Base-by-base conservation (phyloP, 768 basidiomycete species). In the Filobasidium wieringae region DNA sequence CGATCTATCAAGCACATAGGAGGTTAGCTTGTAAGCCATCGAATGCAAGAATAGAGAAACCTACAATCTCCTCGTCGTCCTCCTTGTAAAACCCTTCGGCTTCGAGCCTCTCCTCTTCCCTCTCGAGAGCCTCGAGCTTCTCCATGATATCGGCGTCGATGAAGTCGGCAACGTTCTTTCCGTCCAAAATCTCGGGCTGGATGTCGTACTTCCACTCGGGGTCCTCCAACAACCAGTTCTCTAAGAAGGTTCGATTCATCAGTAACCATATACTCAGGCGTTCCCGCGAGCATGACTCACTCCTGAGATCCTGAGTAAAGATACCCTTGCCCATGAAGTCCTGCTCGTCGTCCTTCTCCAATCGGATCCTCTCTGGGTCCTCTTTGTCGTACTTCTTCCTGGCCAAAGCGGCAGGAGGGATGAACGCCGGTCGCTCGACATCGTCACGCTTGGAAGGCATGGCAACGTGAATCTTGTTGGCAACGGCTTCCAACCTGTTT, bases 101-200 rank as follows among this genome's bases (percentile, higher is more conserved):
- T 72, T 89, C 79, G n/a, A 99, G 80, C 64, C 81, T 82, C 74
- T 93, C 93, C 74, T 99, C 95, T 72, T 97, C 95, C 17, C 88
- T 82, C 75, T 99, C 93, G 57, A 99, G 82, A 12, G 90, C 93
- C 68, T 96, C 93, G 47, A 99, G 84, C 76, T 91, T 93, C 75
- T 92, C 92, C 19, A 83, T 84, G 60, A 99, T 97, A 68, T 99
- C 95, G 22, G 90, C 86, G 74, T 97, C 93, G 73, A 97, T 87
- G 62, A 99, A 99, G 78, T 99, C 95, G 24, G 92, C 93, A 53
- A 97, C 77, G 77, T 99, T 99, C 81, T 96, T 96, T 76, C 95
- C 95, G 64, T 96, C 84, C 84, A 89, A 84, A 68, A 99, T 88
- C 73, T 99, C 95, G n/a, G 95, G 95, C n/a, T 97, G 86, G 63